Evolutionary conservation across 1,284 basidiomycete genomes (phyloP).

Genomic region (Sanghuangporus sanghuang): DNA sequence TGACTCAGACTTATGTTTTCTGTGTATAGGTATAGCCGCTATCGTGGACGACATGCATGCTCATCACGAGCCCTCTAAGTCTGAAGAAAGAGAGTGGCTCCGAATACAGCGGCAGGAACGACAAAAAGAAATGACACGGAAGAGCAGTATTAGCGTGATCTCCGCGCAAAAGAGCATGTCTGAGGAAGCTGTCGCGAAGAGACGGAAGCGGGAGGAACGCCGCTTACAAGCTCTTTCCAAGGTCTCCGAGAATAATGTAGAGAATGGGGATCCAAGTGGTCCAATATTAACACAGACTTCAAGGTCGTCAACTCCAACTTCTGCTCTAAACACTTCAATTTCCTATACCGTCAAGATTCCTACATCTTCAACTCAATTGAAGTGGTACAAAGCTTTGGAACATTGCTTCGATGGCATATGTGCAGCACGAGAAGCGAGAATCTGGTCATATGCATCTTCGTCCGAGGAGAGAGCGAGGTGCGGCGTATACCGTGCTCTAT

Average conservation of each 20-base stretch:
- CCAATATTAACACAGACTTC: conserved; percentile 19
- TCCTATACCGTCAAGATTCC: conserved; percentile 58
- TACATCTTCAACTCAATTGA: conserved; percentile 49
- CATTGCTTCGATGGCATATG: conserved; percentile 51
- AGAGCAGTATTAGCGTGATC: conserved; percentile 40
- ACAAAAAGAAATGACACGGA: conserved; percentile 41
- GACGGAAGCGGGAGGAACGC: conserved; percentile 63
- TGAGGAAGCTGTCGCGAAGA: conserved; percentile 61
- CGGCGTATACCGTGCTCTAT: conserved; percentile 75
- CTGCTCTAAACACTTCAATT: conserved; percentile 19
- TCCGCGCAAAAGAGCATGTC: conserved; percentile 44
- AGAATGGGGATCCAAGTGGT: conserved; percentile 14
- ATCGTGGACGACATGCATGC: conserved; percentile 72
- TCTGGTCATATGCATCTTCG: conserved; percentile 76
- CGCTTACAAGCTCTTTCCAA: conserved; percentile 35
- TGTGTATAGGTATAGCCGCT: conserved; percentile 59
- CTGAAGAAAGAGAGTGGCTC: conserved; percentile 54
- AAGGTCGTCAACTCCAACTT: conserved; percentile 21
- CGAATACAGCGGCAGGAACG: conserved; percentile 39
- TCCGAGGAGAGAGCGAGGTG: conserved; percentile 66
- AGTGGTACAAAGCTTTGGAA: conserved; percentile 52
- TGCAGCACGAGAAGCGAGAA: conserved; percentile 55
- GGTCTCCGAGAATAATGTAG: conserved; percentile 26
- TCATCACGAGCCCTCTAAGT: conserved; percentile 50
- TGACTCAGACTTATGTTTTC: neutral